Base-by-base conservation (phyloP, 148 eudicot genomes). In the Vaccinium vitisidaea region DNA sequence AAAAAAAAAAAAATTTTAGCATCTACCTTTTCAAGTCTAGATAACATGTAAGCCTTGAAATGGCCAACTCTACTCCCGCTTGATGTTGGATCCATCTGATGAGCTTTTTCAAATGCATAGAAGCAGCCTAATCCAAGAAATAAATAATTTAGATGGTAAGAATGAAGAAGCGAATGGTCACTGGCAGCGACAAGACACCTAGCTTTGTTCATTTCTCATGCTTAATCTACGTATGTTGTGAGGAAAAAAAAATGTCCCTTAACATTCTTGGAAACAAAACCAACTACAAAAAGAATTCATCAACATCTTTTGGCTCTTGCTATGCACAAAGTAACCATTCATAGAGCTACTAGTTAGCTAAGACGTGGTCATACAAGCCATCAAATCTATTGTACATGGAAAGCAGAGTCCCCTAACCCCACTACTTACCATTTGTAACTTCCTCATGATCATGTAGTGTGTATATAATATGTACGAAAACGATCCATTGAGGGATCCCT, bases 41-140 rank as follows among this genome's bases (percentile, higher is more conserved):
- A 95, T 82, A 95, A 87, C 80, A 95, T 82, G 87, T 94, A 95
- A n/a, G 99, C 95, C 92, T 97, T 95, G 86, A 97, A 97, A 83
- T 97, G 99, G 79, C 99, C 93, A 87, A 97, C 96, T 23, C 99
- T 98, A 82, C 99, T 92, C 50, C 99, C 98, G 81, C 87, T 87
- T 23, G 99, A 97, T 36, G 89, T 90, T 49, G 94, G 92, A 88
- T 97, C 98, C 96, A 91, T 91, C 88, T 88, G 84, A 83, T 97
- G 99, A 80, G 96, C 94, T 89, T 90, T 93, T 90, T 97, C 99
- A 83, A 97, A 92, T 77, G 99, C 99, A 90, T 95, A 96, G 87
- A 97, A 95, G 65, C 98, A 98, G 83, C 99, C 99, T 97, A 87
- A 56, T 84, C 55, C 70, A 87, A 74, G 80, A 84, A 79, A 19